Evolutionary conservation across 192 early-diverging fungal species (phyloP).

Genomic region (Rhizophagus sp.): DNA sequence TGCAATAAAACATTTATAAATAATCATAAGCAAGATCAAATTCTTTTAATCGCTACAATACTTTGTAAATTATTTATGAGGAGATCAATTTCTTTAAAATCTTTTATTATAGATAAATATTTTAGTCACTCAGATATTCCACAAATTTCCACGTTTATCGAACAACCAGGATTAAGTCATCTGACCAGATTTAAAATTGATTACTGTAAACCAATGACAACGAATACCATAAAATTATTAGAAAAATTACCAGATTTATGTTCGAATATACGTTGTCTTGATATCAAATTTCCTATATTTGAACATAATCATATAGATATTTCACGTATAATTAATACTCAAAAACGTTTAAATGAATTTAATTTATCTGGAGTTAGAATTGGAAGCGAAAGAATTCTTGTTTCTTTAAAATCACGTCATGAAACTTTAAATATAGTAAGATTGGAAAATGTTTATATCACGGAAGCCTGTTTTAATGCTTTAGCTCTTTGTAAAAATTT

Average conservation of each 20-base stretch:
- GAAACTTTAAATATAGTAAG: neutral
- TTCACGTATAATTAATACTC: neutral
- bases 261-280: neutral
- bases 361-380: neutral
- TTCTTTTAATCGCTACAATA: neutral
- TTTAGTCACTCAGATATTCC: conserved; percentile 3
- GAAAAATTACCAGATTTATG: neutral
- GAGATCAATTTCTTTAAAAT: neutral
- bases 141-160: neutral
- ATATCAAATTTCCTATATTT: conserved; percentile 4
- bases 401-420: neutral
- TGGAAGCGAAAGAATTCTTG: neutral
- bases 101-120: conserved; percentile 15
- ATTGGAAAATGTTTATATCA: conserved; percentile 2
- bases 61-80: conserved; percentile 10
- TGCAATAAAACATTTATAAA: neutral
- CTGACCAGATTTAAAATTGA: neutral
- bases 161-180: neutral
- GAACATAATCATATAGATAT: neutral
- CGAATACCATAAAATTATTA: neutral
- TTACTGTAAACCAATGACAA: neutral
- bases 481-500: neutral
- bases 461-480: neutral
- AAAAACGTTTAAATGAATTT: neutral
- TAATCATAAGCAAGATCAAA: neutral